These are phyloP conservation scores for Parasitella parasitica DNA, from an alignment of 371 early-diverging fungal species.

Conservation along the genomic window DNA sequence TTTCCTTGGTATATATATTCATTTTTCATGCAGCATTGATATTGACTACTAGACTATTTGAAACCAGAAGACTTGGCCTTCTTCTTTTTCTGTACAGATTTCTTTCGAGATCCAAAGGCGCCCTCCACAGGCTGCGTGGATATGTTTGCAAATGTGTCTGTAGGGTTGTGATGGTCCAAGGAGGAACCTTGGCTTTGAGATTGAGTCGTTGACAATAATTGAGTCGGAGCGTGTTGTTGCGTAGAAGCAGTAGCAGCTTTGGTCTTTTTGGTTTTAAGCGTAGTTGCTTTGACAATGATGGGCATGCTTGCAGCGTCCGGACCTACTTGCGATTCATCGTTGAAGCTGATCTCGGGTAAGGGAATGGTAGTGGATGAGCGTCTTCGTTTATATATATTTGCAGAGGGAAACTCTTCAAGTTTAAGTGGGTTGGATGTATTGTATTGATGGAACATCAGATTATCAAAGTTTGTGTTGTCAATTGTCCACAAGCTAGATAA, in stretches of 20 bases:
- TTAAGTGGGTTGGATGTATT: neutral
- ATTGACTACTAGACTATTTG: slow-evolving; percentile 8
- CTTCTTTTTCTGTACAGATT: slow-evolving; percentile 1
- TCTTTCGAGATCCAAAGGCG: slow-evolving; percentile 12
- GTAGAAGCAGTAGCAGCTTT: neutral
- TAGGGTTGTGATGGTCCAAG: neutral
- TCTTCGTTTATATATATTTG: neutral
- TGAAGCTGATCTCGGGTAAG: neutral
- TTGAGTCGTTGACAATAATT: neutral
- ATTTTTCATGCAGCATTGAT: too few relatives aligned
- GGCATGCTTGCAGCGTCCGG: neutral
- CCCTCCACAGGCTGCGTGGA: slow-evolving; percentile 16
- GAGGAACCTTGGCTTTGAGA: neutral
- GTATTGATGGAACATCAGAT: neutral
- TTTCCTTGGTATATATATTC: too few relatives aligned
- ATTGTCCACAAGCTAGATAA: slow-evolving; percentile 5
- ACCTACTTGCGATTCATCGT: neutral
- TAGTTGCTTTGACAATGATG: neutral
- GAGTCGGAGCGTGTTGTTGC: neutral
- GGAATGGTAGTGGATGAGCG: neutral
- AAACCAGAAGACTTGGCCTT: slow-evolving; percentile 19
- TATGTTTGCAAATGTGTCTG: neutral
- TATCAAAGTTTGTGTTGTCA: neutral
- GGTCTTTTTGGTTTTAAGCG: neutral
- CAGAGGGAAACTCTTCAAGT: slow-evolving; percentile 1